These are phyloP conservation scores for Fomitopsis serialis DNA, from an alignment of 768 basidiomycete species.

Conservation along the genomic window DNA sequence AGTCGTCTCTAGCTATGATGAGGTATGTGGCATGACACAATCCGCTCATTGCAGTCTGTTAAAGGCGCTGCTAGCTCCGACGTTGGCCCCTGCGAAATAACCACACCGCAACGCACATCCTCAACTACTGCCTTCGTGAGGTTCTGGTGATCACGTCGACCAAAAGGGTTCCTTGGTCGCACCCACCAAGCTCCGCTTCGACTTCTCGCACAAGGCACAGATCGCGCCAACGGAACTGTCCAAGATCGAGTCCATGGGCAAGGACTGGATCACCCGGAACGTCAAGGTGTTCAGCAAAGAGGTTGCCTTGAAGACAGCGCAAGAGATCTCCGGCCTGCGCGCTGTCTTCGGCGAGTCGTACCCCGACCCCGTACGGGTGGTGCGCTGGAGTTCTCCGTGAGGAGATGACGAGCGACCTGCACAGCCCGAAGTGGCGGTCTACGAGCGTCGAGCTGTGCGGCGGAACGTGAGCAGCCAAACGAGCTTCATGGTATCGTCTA, in stretches of 20 bases:
- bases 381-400: constrained; percentile 81
- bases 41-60: background rate
- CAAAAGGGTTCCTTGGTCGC: constrained; percentile 98
- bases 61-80: constrained; percentile 50
- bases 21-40: constrained; percentile 43
- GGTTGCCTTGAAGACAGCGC: constrained; percentile 67
- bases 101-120: constrained; percentile 97
- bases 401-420: constrained; percentile 78
- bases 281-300: constrained; percentile 89
- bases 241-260: constrained; percentile 78
- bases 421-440: constrained; percentile 84
- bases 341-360: constrained; percentile 98
- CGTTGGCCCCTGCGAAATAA: constrained; percentile 96
- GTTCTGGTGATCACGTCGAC: constrained; percentile 96
- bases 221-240: constrained; percentile 71
- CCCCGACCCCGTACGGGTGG: constrained; percentile 95
- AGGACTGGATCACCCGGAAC: constrained; percentile 88
- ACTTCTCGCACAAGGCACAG: constrained; percentile 94
- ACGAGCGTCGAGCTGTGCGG: constrained; percentile 98
- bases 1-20: constrained; percentile 89
- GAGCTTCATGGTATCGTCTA: background rate
- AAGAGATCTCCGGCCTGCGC: constrained; percentile 86
- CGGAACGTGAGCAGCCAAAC: constrained; percentile 66
- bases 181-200: constrained; percentile 92
- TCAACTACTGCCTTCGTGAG: constrained; percentile 91